These are phyloP conservation scores for Micractinium conductrix DNA, from an alignment of 139 green algal genomes.

Conservation along the genomic window DNA sequence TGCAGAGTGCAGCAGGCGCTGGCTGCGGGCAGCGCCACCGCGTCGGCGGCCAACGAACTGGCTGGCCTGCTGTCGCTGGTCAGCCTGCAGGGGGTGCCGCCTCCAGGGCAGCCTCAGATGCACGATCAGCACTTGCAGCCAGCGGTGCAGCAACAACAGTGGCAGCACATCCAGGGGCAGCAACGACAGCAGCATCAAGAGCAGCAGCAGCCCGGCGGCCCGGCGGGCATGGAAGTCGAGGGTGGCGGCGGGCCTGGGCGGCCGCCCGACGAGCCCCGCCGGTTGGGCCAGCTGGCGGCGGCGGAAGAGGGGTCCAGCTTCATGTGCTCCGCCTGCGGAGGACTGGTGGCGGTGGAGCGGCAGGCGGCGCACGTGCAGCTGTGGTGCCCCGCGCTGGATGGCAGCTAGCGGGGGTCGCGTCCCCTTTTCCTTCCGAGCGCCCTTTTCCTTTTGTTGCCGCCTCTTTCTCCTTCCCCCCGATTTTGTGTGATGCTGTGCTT, in stretches of 20 bases:
- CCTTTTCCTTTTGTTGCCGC: too few species aligned
- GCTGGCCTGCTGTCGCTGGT: slow-evolving; percentile 14
- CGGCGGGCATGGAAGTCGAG: slow-evolving; percentile 20
- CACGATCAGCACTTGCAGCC: neutral
- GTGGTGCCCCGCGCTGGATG: slow-evolving; percentile 33
- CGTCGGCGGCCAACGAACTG: slow-evolving; percentile 25
- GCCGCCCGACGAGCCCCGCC: neutral
- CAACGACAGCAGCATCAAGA: neutral
- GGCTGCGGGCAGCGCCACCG: slow-evolving; percentile 6
- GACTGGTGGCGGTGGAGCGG: slow-evolving; percentile 21
- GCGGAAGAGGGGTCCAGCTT: slow-evolving; percentile 23
- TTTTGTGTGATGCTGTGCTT: too few species aligned
- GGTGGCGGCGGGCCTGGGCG: neutral
- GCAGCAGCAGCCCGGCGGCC: neutral
- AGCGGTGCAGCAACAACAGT: neutral
- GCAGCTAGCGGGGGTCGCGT: neutral
- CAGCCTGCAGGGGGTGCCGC: neutral
- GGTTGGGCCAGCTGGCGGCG: neutral
- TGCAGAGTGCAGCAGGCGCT: slow-evolving; percentile 39
- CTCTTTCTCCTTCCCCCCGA: too few species aligned
- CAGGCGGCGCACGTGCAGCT: slow-evolving; percentile 5
- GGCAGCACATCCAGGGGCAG: neutral
- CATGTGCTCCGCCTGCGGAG: slow-evolving; percentile 24
- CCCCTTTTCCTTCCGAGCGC: too few species aligned
- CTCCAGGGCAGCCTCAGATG: neutral